Conservation (phyloP, 768 basidiomycete genomes). For the Pilatotrama ljubarskyi region DNA sequence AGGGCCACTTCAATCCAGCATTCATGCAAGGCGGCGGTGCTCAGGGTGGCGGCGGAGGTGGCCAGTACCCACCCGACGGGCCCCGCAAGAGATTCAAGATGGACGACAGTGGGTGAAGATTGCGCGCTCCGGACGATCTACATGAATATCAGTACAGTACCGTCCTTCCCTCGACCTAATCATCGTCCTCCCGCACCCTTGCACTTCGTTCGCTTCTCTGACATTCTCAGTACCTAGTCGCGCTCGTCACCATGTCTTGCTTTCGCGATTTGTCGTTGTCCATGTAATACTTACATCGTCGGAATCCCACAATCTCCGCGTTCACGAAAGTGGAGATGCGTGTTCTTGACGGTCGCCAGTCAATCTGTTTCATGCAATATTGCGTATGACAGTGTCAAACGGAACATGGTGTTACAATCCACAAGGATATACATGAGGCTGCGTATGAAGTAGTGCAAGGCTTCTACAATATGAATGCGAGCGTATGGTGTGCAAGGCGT, state of each 20-base stretch:
- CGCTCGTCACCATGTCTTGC: conserved; percentile 14
- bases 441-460: conserved; percentile 3
- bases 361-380: neutral
- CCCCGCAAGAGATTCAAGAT: conserved; percentile 56
- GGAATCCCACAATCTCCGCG: neutral
- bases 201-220: neutral
- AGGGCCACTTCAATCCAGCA: conserved; percentile 75
- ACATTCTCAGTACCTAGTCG: conserved; percentile 1
- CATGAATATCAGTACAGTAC: conserved; percentile 4
- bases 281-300: conserved; percentile 11
- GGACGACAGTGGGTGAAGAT: conserved; percentile 46
- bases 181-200: neutral
- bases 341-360: too few species aligned
- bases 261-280: conserved; percentile 20
- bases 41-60: conserved; percentile 38
- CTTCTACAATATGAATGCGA: conserved; percentile 11
- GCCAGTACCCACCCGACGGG: conserved; percentile 46
- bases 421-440: conserved; percentile 8
- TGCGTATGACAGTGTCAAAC: neutral
- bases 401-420: conserved; percentile 13
- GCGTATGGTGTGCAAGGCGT: neutral
- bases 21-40: conserved; percentile 51
- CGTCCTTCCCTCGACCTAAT: conserved; percentile 8
- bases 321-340: neutral
- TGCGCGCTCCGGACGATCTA: neutral